Evolutionary conservation across 2,329 filamentous ascomycete species (phyloP), one percentile per base, ranked within the genome.

Genomic region (Trichoderma gracile): DNA sequence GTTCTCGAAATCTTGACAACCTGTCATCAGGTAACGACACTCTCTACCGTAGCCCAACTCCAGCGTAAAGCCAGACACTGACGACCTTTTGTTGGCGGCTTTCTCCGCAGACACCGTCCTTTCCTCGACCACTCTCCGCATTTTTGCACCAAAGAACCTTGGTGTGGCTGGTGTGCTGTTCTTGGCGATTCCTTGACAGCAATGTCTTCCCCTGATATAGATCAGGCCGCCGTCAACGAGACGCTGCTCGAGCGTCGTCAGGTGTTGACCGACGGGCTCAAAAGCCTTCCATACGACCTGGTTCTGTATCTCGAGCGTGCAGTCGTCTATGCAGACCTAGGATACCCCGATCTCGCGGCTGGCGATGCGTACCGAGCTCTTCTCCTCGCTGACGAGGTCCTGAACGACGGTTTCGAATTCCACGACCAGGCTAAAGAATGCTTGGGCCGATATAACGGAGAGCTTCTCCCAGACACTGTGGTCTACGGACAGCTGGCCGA

Each of bases 291-390:
- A 1, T 89, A 88, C 71, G 86, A 90, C 69, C 75, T 87, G 42
- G 80, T 90, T 62, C 79, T 89, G 8, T 89, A 88, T 68, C 80
- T 91, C 63, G 83, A 89, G 68, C 86, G 93, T 38, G 92, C 92
- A 25, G 79, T 84, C 40, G 80, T 90, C 47, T 87, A 97, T 75
- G 84, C 87, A 17, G 80, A 86, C 52, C 82, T 97, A 53, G 91
- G 87, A 43, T 98, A 97, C 75, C 92, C 92, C 0, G 95, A 99
- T 75, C 85, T 99, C 45, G 93, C 93, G 5, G 89, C 89, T 12
- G 92, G 92, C 40, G 93, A 97, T 80, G 92, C 92, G 5, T 98
- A 98, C 75, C 89, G 90, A 63, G 93, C 93, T 1, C 82, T 98
- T n/a, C 84, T 97, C 4, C 80, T 99, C 53, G 85, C 90, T 17